Evolutionary conservation across 2,329 filamentous ascomycete species (phyloP), one percentile per base, ranked within the genome.

Genomic region (Nannizziopsis arthrosporioides): DNA sequence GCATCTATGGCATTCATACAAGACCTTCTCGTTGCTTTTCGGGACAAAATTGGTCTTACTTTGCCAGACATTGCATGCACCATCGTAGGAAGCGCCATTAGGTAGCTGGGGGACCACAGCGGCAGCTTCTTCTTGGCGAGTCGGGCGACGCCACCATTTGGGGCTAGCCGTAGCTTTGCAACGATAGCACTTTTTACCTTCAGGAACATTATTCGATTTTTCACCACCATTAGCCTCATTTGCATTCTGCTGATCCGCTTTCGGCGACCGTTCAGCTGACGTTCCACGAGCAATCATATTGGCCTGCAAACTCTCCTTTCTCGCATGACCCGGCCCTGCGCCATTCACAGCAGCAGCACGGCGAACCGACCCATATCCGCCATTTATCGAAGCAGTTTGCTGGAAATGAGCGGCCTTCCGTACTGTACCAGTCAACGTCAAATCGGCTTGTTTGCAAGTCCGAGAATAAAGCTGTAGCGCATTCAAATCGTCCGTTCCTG

Each of bases 391-490:
- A 18, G 62, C 56, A 49, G 64, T 57, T 57, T 68, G 57, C 57
- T 69, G 61, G 60, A 71, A 59, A 62, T 92, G 75, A 51, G 86
- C 92, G 17, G 92, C 90, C 66, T 94, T 95, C 47, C 92, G 83
- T 17, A 92, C 86, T 14, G 90, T 95, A 22, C 92, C 92, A 2
- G 89, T 95, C 57, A 95, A 70, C 2, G 85, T 80, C 36, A 90
- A 76, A 62, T 98, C 92, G 7, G 92, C 90, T 67, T 96, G 90
- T 66, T 98, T 98, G 72, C 87, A 95, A 50, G 82, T 88, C 56
- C 83, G 82, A 39, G 84, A 85, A 62, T 85, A 98, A 19, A 94
- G 73, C 63, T 95, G 88, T 43, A 98, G 69, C 8, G 85, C 87
- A 57, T 82, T 93, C 46, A 80, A 67, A n/a, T 80, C 80, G n/a